Conservation (phyloP, 2,329 filamentous ascomycete species). For the Talaromyces sp. region DNA sequence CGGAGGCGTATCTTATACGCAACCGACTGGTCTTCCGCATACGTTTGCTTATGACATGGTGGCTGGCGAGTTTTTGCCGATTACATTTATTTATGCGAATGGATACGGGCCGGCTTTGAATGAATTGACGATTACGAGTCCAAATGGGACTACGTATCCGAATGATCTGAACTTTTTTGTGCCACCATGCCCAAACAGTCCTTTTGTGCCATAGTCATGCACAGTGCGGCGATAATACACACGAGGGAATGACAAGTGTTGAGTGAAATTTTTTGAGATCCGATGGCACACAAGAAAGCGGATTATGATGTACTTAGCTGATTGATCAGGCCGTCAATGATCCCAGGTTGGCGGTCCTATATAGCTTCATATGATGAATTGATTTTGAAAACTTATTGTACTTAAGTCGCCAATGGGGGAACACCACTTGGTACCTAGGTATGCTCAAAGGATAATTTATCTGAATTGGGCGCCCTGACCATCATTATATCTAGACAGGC, state of each 20-base stretch:
- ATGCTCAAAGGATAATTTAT: too few relatives aligned
- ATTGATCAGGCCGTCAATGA: too few relatives aligned
- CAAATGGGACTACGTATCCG: constrained; percentile 7
- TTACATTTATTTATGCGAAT: constrained; percentile 13
- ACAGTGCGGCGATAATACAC: too few relatives aligned
- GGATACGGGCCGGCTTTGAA: constrained; percentile 12
- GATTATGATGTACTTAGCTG: background rate
- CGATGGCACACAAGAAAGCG: background rate
- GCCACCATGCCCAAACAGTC: constrained; percentile 11
- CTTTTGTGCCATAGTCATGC: constrained; percentile 5
- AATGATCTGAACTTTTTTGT: constrained; percentile 8
- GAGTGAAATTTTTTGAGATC: background rate
- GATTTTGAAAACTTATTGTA: too few relatives aligned
- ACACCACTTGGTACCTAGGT: too few relatives aligned
- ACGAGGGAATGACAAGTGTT: too few relatives aligned
- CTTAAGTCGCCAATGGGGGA: too few relatives aligned
- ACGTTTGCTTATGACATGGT: constrained; percentile 5
- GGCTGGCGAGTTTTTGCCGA: constrained; percentile 7
- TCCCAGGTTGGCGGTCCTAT: too few relatives aligned
- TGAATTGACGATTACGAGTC: constrained; percentile 7
- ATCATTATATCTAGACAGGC: too few relatives aligned
- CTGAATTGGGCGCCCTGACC: too few relatives aligned
- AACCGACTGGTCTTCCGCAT: constrained; percentile 3
- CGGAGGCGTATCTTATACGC: constrained; percentile 3
- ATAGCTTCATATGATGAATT: too few relatives aligned